phyloP scores from a whole-genome alignment of 768 basidiomycete genomes.

The Termitomyces sp. region DNA sequence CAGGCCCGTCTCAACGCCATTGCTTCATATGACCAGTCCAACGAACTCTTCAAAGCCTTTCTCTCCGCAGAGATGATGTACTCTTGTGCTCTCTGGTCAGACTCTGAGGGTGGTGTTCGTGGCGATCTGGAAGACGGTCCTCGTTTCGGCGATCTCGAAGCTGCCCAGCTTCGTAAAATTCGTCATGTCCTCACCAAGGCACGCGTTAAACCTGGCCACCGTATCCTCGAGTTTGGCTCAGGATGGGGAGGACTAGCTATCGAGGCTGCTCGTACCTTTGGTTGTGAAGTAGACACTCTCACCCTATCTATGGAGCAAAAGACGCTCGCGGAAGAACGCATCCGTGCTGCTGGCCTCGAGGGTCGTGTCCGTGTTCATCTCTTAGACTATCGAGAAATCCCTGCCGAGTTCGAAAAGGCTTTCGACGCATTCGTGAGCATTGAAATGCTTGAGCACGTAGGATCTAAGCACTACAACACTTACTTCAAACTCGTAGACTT shows the following conservation, averaged over 20 bases:
- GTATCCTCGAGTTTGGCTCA: conserved; percentile 85
- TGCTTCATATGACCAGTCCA: conserved; percentile 90
- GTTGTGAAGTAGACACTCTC: conserved; percentile 85
- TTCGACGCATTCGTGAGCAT: conserved; percentile 77
- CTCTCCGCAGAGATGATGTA: conserved; percentile 93
- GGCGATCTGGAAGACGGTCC: conserved; percentile 60
- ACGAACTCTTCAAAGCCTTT: conserved; percentile 84
- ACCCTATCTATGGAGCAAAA: conserved; percentile 89
- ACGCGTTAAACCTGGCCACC: conserved; percentile 71
- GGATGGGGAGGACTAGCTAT: conserved; percentile 96
- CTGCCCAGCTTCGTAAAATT: conserved; percentile 81
- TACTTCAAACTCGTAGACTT: conserved; percentile 78
- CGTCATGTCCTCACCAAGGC: conserved; percentile 75
- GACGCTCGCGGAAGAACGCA: conserved; percentile 77
- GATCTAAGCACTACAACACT: conserved; percentile 51
- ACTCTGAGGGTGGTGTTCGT: conserved; percentile 75
- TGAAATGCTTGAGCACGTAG: conserved; percentile 78
- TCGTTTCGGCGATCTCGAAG: conserved; percentile 63
- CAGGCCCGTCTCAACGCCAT: conserved; percentile 76
- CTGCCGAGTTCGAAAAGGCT: conserved; percentile 72
- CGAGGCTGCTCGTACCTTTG: conserved; percentile 67
- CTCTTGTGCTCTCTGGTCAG: conserved; percentile 80
- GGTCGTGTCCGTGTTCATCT: conserved; percentile 78
- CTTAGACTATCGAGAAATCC: conserved; percentile 86
- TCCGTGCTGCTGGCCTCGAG: conserved; percentile 65